Evolutionary conservation across 805 yeast genomes (phyloP).

Genomic region (Saccharomycopsis babjevae): DNA sequence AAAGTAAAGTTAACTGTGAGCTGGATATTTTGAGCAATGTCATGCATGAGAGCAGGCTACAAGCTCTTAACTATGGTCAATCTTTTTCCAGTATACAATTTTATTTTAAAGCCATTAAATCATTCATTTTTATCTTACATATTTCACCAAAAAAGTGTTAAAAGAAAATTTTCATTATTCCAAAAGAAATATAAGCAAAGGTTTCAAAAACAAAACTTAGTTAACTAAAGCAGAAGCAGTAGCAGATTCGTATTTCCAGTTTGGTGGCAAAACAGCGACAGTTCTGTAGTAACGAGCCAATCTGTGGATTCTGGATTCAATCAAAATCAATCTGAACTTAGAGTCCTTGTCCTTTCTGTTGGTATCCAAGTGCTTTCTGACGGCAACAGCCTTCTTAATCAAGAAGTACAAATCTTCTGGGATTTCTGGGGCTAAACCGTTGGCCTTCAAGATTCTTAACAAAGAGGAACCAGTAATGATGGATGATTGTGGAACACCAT

Average conservation of each 20-base stretch:
- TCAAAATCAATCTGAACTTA: slow-evolving; percentile 99
- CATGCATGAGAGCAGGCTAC: no score
- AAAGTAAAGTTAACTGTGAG: no score
- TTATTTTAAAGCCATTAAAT: neutral
- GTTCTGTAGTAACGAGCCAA: slow-evolving; percentile 99
- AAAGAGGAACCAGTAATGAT: slow-evolving; percentile 99
- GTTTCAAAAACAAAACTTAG: slow-evolving; percentile 36
- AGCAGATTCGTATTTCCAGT: slow-evolving; percentile 99
- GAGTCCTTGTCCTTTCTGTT: slow-evolving; percentile 99
- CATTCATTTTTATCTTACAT: neutral
- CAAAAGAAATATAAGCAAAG: neutral
- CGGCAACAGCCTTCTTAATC: slow-evolving; percentile 98
- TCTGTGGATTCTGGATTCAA: slow-evolving; percentile 99
- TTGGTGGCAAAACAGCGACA: slow-evolving; percentile 97
- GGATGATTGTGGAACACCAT: slow-evolving; percentile 97
- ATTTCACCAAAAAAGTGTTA: neutral
- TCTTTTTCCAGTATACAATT: no score
- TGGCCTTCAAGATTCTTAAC: slow-evolving; percentile 96
- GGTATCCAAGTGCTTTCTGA: slow-evolving; percentile 99
- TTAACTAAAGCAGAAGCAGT: slow-evolving; percentile 99
- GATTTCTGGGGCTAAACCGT: slow-evolving; percentile 99
- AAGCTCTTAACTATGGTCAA: neutral
- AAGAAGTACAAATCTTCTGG: slow-evolving; percentile 99
- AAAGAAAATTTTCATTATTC: slow-evolving; percentile 1
- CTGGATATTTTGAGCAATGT: no score